phyloP scores from a whole-genome alignment of 2,329 filamentous ascomycete species.

The Penicillium sp. region DNA sequence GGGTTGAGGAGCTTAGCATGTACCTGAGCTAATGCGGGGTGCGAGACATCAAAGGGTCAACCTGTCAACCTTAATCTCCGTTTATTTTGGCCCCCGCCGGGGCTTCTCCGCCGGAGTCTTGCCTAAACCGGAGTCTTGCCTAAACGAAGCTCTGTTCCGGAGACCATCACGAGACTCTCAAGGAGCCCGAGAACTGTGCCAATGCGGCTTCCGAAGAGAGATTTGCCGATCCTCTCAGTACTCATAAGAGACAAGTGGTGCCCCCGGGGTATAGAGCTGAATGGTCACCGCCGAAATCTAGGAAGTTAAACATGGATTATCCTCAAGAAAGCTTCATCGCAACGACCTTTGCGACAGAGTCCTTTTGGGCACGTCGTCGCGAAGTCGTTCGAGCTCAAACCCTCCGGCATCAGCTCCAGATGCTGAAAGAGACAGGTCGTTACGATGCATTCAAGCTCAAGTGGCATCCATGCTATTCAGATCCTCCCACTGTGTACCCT shows the following conservation, averaged over 20 bases:
- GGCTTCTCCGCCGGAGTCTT: conserved; percentile 12
- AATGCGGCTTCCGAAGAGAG: neutral
- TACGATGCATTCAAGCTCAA: conserved; percentile 56
- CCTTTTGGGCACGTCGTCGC: conserved; percentile 38
- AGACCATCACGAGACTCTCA: neutral
- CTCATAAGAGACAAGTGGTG: neutral
- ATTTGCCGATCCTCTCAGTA: neutral
- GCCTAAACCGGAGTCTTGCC: conserved; percentile 3
- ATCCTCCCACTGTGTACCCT: conserved; percentile 50
- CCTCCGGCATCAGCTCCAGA: conserved; percentile 49
- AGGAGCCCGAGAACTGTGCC: neutral
- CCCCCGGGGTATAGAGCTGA: neutral
- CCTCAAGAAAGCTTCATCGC: conserved; percentile 41
- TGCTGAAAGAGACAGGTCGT: conserved; percentile 51
- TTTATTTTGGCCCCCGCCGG: conserved; percentile 7
- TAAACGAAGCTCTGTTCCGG: neutral
- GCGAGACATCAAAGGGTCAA: neutral
- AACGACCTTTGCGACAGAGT: conserved; percentile 30
- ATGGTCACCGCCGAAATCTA: neutral
- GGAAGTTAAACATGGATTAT: conserved; percentile 31
- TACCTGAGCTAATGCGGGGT: neutral
- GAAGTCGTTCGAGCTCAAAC: conserved; percentile 44
- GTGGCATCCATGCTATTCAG: conserved; percentile 53
- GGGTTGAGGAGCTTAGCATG: neutral
- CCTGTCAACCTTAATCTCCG: neutral